Conservation (phyloP, 139 green algal genomes). For the Chlorella ohadii region DNA sequence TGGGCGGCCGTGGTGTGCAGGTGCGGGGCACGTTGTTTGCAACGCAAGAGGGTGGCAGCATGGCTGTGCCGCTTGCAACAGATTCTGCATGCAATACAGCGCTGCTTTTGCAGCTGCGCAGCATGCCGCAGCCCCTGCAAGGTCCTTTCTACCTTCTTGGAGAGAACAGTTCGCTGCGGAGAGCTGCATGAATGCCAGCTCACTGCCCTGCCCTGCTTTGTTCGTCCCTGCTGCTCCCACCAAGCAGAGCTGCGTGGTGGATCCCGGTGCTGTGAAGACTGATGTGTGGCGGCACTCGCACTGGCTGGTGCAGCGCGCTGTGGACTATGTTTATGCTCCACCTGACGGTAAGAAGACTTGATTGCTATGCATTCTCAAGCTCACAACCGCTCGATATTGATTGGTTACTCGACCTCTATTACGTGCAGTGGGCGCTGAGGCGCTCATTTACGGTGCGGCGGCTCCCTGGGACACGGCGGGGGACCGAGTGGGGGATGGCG, state of each 20-base stretch:
- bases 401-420: no score
- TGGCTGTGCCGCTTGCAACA: neutral
- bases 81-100: no score
- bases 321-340: neutral
- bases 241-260: neutral
- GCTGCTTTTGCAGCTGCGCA: no score
- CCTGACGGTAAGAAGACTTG: neutral
- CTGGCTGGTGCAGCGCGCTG: neutral
- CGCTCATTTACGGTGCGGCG: neutral
- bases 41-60: no score
- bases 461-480: neutral
- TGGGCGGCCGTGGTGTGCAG: constrained; percentile 45
- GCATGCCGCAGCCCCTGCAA: no score
- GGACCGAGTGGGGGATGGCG: neutral
- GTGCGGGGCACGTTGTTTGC: constrained; percentile 3
- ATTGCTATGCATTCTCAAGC: no score
- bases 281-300: neutral
- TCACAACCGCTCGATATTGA: no score
- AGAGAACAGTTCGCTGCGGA: no score
- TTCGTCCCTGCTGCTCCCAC: no score
- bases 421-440: neutral
- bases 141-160: no score
- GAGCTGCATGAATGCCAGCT: neutral
- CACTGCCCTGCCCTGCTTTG: no score
- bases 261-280: neutral